Evolutionary conservation across 768 basidiomycete species (phyloP).

Genomic region (Lyophyllum atratum): DNA sequence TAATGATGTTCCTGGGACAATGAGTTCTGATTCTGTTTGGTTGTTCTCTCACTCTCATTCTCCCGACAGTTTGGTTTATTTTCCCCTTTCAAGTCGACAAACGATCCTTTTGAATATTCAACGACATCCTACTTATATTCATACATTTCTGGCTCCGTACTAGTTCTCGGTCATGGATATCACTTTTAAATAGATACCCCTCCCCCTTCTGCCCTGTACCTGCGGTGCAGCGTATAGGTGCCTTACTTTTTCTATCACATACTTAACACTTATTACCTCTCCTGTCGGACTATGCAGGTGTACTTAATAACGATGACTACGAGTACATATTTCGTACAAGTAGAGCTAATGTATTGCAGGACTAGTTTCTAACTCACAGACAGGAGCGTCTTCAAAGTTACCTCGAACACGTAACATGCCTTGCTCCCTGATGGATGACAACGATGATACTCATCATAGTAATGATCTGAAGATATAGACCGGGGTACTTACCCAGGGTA

Average conservation of each 20-base stretch:
- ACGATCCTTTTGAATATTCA: neutral
- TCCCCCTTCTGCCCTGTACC: neutral
- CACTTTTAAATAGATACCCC: slow-evolving; percentile 17
- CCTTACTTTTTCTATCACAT: neutral
- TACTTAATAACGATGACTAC: neutral
- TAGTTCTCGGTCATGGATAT: slow-evolving; percentile 11
- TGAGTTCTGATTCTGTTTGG: neutral
- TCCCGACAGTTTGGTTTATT: neutral
- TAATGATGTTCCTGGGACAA: slow-evolving; percentile 19
- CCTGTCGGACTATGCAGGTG: neutral
- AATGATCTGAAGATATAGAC: too few relatives aligned
- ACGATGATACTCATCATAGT: too few relatives aligned
- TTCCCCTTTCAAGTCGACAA: neutral
- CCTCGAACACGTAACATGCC: too few relatives aligned
- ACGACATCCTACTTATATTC: slow-evolving; percentile 3
- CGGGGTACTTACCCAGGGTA: too few relatives aligned
- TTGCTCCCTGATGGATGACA: neutral
- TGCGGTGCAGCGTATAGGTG: slow-evolving; percentile 1
- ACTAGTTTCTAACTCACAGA: too few relatives aligned
- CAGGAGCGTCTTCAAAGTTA: too few relatives aligned
- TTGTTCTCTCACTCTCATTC: neutral
- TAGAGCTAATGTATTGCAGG: neutral
- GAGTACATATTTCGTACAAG: neutral
- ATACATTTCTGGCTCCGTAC: slow-evolving; percentile 8
- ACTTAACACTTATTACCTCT: neutral